These are phyloP conservation scores for Trypanosoma congolense DNA, from an alignment of 208 protist genomes.

Conservation along the genomic window DNA sequence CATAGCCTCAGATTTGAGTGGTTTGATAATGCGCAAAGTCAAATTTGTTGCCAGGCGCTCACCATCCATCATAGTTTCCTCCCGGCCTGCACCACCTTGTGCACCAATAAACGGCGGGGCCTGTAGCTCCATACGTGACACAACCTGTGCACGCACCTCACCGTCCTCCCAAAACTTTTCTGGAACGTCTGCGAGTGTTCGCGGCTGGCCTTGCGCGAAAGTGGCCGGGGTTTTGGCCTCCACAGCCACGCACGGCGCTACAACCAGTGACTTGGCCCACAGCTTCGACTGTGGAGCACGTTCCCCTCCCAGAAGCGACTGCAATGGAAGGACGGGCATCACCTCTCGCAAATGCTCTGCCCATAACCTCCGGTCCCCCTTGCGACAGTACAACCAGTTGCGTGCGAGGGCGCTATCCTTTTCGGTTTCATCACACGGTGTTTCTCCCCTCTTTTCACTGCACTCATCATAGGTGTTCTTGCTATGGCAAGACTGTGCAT, in stretches of 20 bases:
- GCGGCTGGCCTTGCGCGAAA: conserved; percentile 59
- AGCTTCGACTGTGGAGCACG: conserved; percentile 9
- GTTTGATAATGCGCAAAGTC: conserved; percentile 13
- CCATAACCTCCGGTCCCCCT: conserved; percentile 79
- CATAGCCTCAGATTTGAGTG: conserved; percentile 16
- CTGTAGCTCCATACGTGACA: conserved; percentile 12
- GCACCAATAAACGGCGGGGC: conserved; percentile 31
- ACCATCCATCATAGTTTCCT: conserved; percentile 13
- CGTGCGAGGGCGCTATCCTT: conserved; percentile 7
- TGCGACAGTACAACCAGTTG: conserved; percentile 79
- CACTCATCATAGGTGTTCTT: too few species aligned
- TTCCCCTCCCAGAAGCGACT: conserved; percentile 57
- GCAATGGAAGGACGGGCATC: conserved; percentile 63
- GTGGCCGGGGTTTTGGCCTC: conserved; percentile 42
- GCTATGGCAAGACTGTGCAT: too few species aligned
- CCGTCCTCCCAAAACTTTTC: conserved; percentile 21
- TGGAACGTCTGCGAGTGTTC: conserved; percentile 21
- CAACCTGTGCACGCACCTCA: conserved; percentile 14
- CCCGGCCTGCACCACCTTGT: conserved; percentile 21
- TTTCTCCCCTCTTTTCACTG: conserved; percentile 7
- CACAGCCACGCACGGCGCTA: conserved; percentile 51
- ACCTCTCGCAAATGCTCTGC: conserved; percentile 78
- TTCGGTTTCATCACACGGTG: background rate
- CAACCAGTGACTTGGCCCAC: conserved; percentile 43
- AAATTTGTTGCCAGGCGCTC: conserved; percentile 13